Evolutionary conservation across 2,329 filamentous ascomycete species (phyloP).

Genomic region (Aureobasidium vineae): DNA sequence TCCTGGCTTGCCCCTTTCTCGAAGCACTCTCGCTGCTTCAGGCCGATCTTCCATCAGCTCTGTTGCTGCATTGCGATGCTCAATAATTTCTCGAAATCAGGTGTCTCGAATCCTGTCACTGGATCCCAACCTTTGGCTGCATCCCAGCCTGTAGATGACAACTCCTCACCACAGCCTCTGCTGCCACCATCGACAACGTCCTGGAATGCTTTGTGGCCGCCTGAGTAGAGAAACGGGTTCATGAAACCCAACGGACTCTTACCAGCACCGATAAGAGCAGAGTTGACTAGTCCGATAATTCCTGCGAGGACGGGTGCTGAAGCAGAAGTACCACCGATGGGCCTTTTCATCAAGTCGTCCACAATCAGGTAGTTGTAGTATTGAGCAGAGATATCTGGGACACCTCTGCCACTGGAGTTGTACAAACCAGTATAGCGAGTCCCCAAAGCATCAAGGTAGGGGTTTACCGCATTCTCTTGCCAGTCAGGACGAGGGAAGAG

Average conservation of each 20-base stretch:
- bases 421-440: constrained; percentile 45
- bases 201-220: constrained; percentile 54
- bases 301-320: constrained; percentile 57
- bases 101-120: constrained; percentile 37
- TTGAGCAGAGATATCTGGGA: constrained; percentile 55
- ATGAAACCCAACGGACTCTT: constrained; percentile 54
- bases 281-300: constrained; percentile 60
- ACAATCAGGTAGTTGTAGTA: constrained; percentile 31
- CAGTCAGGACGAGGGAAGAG: constrained; percentile 38
- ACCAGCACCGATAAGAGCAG: constrained; percentile 53
- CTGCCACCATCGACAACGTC: constrained; percentile 44
- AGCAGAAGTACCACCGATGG: constrained; percentile 52
- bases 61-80: background rate
- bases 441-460: constrained; percentile 41
- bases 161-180: no score
- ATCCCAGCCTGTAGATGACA: no score
- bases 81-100: background rate
- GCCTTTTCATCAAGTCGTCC: constrained; percentile 38
- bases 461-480: constrained; percentile 43
- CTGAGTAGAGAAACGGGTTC: constrained; percentile 51
- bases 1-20: background rate
- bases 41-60: background rate
- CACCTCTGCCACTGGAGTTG: constrained; percentile 47
- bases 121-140: constrained; percentile 37
- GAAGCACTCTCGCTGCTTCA: background rate